Base-by-base conservation (phyloP, 1,139 yeast species). In the Pichia kudriavzevii region DNA sequence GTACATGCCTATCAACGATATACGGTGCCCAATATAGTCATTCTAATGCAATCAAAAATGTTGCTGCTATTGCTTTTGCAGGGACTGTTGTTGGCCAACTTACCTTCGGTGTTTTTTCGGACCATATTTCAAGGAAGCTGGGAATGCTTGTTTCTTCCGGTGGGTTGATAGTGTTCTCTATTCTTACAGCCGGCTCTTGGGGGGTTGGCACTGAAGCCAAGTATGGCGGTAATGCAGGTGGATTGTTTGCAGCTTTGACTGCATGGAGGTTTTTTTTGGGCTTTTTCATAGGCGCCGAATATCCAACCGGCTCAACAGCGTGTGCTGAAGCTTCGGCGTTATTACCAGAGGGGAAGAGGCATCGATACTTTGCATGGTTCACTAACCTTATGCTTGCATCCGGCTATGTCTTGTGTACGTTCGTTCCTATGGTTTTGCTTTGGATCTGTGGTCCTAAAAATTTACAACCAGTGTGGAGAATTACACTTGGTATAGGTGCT, bases 261-360 rank as follows among this genome's bases (percentile, higher is more conserved):
- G 79, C 78, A 14, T 84, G 81, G 58, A 72, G 97, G 56, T 83
- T 84, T 60, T 81, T 88, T 58, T 65, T 88, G 36, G 96, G 95
- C 58, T 68, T 81, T 47, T 93, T 87, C 44, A 66, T 69, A 39
- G 91, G 91, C 47, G 88, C 94, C 35, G 97, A 88, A 61, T 88
- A 88, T 56, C 95, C 95, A 29, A 80, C 94, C 18, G 85, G 95
- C 24, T 82, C 95, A 2, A 93, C 88, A 20, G 93, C 94, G 31
- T 85, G 94, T 45, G 87, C 95, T 22, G 97, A 88, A 61, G 93
- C 94, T 31, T 79, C 93, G 28, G 77, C 81, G 40, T 65, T 74
- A 50, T 65, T 87, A 50, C 84, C 91, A 20, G 68, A 77, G 11
- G 94, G 94, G 41, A 68, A 71, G 41, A 79, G 97, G 64, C 88